Conservation (phyloP, 768 basidiomycete species). For the Bullera alba region DNA sequence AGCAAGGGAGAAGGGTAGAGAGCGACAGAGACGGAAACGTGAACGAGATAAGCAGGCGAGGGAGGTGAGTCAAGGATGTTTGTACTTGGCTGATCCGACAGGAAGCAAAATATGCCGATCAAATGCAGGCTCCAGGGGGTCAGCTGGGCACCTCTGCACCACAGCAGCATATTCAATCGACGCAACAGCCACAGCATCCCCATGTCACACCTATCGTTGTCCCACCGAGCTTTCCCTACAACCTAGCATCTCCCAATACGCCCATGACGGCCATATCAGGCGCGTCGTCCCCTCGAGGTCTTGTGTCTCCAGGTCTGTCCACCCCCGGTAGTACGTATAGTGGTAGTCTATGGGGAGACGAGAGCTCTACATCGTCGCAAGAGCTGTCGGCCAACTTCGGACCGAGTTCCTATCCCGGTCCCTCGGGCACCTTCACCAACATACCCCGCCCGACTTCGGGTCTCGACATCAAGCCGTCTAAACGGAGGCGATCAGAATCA, state of each 20-base stretch:
- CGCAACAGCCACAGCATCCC: slow-evolving; percentile 5
- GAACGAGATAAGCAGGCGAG: slow-evolving; percentile 29
- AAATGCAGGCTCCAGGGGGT: background rate
- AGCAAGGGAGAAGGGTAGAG: slow-evolving; percentile 31
- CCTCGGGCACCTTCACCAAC: background rate
- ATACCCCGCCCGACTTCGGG: background rate
- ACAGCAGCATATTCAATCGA: slow-evolving; percentile 14
- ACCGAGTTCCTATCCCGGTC: background rate
- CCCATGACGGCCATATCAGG: too few relatives aligned
- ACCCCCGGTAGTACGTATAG: too few relatives aligned
- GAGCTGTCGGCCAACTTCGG: background rate
- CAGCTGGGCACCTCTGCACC: slow-evolving; percentile 9
- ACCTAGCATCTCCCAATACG: too few relatives aligned
- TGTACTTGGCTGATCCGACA: background rate
- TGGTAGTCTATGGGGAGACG: too few relatives aligned
- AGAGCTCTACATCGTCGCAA: too few relatives aligned
- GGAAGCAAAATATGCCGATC: slow-evolving; percentile 1
- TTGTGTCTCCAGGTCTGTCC: too few relatives aligned
- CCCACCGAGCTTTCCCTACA: too few relatives aligned
- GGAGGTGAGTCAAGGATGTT: slow-evolving; percentile 14
- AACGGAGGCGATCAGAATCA: too few relatives aligned
- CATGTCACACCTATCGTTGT: background rate
- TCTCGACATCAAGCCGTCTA: too few relatives aligned
- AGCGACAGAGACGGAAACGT: slow-evolving; percentile 33
- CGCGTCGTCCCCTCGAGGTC: too few relatives aligned